Base-by-base conservation (phyloP, 805 yeast genomes). In the Candida suzukii region DNA sequence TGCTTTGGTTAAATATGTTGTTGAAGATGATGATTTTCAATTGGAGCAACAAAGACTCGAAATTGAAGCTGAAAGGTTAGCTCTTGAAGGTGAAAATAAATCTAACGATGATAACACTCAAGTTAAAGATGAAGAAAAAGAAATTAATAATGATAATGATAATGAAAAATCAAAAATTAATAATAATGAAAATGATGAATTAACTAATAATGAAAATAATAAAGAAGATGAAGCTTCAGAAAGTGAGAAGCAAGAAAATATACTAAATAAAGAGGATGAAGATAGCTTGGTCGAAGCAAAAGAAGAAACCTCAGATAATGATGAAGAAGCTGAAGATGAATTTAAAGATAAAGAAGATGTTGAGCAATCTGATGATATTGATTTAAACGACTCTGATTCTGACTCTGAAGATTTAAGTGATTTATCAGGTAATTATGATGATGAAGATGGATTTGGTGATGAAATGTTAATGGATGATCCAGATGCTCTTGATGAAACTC, bases 1-100 rank as follows among this genome's bases (percentile, higher is more conserved):
- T 40, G 76, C 78, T 42, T 71, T 91, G 43, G 77, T 91, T 25
- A 78, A 81, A 31, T 79, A 77, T 51, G 73, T 88, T 33, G 77
- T 78, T 28, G 63, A 61, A 37, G 80, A 74, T 35, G 65, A 60
- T 37, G 73, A 66, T 14, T 71, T 60, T 43, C 74, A 69, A 43
- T 46, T 54, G 25, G 43, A 46, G 19, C 68, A 63, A 20, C 38
- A 30, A 29, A 26, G 26, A 25, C 31, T 35, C 14, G 42, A 31
- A 16, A 32, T 37, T 16, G 41, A 31, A 22, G 42, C 39, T 7
- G 20, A 18, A 35, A n/a, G n/a, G n/a, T n/a, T n/a, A n/a, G n/a
- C n/a, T n/a, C n/a, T n/a, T n/a, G 34, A 17, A 17, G 27, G 4
- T 10, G 18, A 12, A 31, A 29, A 16, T 19, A 37, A 14, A 12